Base-by-base conservation (phyloP, 106 monocot species). In the Allium sativum region DNA sequence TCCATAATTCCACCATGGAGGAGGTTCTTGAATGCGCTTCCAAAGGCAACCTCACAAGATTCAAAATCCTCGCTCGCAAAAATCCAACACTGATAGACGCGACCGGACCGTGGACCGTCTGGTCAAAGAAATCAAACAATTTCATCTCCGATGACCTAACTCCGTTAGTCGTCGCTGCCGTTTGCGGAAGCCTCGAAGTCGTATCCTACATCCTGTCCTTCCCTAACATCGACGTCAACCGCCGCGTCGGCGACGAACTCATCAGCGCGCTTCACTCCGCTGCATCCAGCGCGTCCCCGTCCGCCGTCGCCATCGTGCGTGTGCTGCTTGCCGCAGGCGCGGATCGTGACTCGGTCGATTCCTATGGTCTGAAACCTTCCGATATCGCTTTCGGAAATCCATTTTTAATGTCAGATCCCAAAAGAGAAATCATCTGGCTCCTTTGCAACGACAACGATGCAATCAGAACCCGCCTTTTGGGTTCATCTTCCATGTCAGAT, bases 251-350 rank as follows among this genome's bases (percentile, higher is more conserved):
- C 40, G 20, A 53, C 0, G 82, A 78, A 40, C 57, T 54, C 12
- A 62, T 45, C 16, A 82, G 74, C 13, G 78, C 82, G 20, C 78
- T 82, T 58, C 82, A 82, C 52, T 82, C 77, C 61, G 78, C 78
- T 6, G 82, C 70, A 5, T 74, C 74, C 7, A 71, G 82, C 3
- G 70, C 74, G 0, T 62, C 78, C 58, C 16, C 48, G 0, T 8
- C 5, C 14, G 82, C 82, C 10, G 70, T 70, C 21, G 70, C 62
- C 0, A 66, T 74, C 17, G 78, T 68, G 7, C 64, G 62, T 40
- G 15, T 74, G 18, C 52, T 82, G 13, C 66, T 82, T 45, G 41
- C 59, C 5, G 74, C 79, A 1, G 82, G 74, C 1, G 81, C 81
- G 16, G 72, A 81, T 17, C 63, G 71, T 0, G 51, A 46, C 18